Conservation (phyloP, 306 rosid species). For the Quercus agrifolia region DNA sequence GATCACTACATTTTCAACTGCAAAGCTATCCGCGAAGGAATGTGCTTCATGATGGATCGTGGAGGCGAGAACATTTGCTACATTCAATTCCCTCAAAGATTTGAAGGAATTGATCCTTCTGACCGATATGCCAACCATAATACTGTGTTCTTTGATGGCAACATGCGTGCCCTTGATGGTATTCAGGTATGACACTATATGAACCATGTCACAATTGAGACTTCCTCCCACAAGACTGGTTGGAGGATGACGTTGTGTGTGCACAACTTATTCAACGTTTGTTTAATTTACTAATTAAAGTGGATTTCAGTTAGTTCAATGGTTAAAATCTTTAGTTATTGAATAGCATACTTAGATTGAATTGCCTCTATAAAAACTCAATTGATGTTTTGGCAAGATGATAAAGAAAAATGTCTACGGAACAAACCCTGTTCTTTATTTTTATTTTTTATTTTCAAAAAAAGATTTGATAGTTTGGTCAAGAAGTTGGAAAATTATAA, state of each 20-base stretch:
- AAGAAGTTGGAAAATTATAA: not conserved
- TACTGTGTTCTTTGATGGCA: slow-evolving; percentile 53
- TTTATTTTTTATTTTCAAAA: not conserved
- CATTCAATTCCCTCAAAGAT: slow-evolving; percentile 57
- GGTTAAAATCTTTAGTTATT: too few relatives aligned
- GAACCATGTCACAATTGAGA: too few relatives aligned
- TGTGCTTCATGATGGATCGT: slow-evolving; percentile 64
- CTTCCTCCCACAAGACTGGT: too few relatives aligned
- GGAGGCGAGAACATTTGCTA: slow-evolving; percentile 54
- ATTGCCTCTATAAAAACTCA: too few relatives aligned
- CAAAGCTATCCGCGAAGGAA: slow-evolving; percentile 47
- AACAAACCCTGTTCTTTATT: too few relatives aligned
- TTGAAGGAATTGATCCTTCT: slow-evolving; percentile 57
- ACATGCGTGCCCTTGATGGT: slow-evolving; percentile 60
- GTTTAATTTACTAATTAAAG: too few relatives aligned
- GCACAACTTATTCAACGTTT: too few relatives aligned
- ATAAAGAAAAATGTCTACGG: too few relatives aligned
- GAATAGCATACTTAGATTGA: too few relatives aligned
- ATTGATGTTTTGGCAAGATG: too few relatives aligned
- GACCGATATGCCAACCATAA: slow-evolving; percentile 56
- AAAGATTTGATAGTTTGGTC: not conserved
- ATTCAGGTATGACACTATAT: slow-evolving; percentile 17
- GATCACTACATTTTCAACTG: slow-evolving; percentile 52
- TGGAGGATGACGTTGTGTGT: too few relatives aligned
- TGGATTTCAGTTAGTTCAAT: too few relatives aligned